Evolutionary conservation across 225 moss, liverwort and hornwort species (phyloP).

Genomic region (Pseudisothecium myosuroides): DNA sequence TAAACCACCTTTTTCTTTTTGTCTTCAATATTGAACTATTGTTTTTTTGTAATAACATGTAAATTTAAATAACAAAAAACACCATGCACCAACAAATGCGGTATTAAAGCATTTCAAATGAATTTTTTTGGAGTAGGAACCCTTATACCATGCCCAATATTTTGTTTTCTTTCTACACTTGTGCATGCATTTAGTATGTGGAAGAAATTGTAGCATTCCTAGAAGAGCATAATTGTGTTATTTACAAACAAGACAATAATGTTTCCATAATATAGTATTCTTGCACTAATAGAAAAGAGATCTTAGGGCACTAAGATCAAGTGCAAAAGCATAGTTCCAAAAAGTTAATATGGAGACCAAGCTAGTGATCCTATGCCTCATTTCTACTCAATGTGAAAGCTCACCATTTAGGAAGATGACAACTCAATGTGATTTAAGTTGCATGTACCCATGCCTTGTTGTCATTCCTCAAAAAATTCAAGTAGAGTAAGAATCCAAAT

Average conservation of each 20-base stretch:
- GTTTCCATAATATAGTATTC: neutral
- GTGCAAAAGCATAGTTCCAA: neutral
- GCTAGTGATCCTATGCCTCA: neutral
- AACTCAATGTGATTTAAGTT: neutral
- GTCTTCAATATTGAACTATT: neutral
- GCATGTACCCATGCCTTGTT: fast-evolving
- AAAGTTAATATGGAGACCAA: neutral
- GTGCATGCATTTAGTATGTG: fast-evolving
- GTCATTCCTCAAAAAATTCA: neutral
- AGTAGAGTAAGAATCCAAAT: neutral
- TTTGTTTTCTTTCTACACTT: neutral
- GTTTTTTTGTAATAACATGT: neutral
- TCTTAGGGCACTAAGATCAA: neutral
- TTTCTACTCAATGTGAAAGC: neutral
- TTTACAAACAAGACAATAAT: neutral
- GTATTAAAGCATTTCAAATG: too few species aligned
- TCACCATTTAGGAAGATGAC: neutral
- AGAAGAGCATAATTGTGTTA: too few species aligned
- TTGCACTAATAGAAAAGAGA: neutral
- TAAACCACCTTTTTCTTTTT: neutral
- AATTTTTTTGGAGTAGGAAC: too few species aligned
- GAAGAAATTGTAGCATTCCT: neutral
- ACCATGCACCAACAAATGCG: too few species aligned
- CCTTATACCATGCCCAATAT: neutral
- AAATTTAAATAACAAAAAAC: neutral